Base-by-base conservation (phyloP, 495 filamentous ascomycete species). In the Penicillium fimorum region DNA sequence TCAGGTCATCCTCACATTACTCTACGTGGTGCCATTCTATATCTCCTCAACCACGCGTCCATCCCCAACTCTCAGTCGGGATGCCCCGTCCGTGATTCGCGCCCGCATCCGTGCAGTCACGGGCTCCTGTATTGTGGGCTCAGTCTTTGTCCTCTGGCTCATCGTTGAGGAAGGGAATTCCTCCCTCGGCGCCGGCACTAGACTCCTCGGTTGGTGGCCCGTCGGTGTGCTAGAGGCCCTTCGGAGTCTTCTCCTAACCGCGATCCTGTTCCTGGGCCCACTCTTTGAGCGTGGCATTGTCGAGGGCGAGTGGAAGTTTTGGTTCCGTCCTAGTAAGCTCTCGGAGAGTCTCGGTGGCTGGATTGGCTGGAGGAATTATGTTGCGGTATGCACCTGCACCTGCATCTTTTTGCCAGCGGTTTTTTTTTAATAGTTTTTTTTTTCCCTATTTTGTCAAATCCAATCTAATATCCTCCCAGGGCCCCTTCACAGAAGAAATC, bases 21-120 rank as follows among this genome's bases (percentile, higher is more conserved):
- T 88, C 76, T 98, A 97, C 76, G 90, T 97, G 71, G 73, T 89
- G 32, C 92, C 94, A 32, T 90, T 98, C 79, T 97, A 97, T 74
- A 74, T 93, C 58, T 94, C 86, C 22, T 62, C 82, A 6, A 77
- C 82, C 29, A 94, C 92, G 6, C 87, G 92, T 18, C 92, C 92
- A 4, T 91, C 90, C 1, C 81, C 83, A n/a, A 83, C 79, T 49
- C 82, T 96, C 18, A 88, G 89, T 50, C 86, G 94, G 54, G 93
- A 97, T 82, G 84, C 89, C 20, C 91, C 94, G 18, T 88, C 87
- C 9, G 92, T 95, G 18, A 96, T 98, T 72, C 88, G 87, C 48
- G 87, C 89, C 57, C 86, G 94, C 61, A 88, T 96, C 66, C 79
- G 87, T 50, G 84, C 84, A 42, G 94, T 96, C 63, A 85, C 81